A percentile compares a stretch with the other conserved stretches of the same genome.
phyloP scores from a whole-genome alignment of 768 basidiomycete genomes.

The Phylloporus arenicola region DNA sequence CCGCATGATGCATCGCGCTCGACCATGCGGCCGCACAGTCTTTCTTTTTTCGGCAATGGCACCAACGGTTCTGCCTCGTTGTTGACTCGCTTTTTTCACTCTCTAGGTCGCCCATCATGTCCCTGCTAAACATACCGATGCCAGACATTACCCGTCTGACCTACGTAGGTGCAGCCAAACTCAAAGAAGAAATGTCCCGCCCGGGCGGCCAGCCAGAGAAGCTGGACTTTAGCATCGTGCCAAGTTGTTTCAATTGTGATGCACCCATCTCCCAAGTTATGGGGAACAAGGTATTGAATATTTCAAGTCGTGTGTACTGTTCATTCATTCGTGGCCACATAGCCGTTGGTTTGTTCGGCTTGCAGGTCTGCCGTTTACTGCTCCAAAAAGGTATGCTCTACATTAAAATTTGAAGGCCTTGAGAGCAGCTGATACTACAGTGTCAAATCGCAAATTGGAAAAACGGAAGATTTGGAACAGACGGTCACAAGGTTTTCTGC shows the following conservation, averaged over 20 bases:
- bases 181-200: slow-evolving; percentile 23
- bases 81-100: neutral
- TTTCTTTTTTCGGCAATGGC: neutral
- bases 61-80: neutral
- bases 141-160: slow-evolving; percentile 27
- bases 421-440: slow-evolving; percentile 12
- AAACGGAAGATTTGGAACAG: slow-evolving; percentile 22
- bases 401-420: neutral
- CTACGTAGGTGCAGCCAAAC: slow-evolving; percentile 24
- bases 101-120: slow-evolving; percentile 11
- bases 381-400: slow-evolving; percentile 21
- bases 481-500: slow-evolving; percentile 33
- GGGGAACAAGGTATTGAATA: slow-evolving; percentile 18
- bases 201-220: slow-evolving; percentile 27
- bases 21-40: neutral
- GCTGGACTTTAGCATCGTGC: slow-evolving; percentile 22
- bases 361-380: slow-evolving; percentile 29
- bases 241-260: slow-evolving; percentile 23
- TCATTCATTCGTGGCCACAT: slow-evolving; percentile 1
- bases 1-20: neutral
- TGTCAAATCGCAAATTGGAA: slow-evolving; percentile 37
- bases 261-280: slow-evolving; percentile 2
- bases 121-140: slow-evolving; percentile 12
- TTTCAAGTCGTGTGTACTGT: neutral
- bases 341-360: slow-evolving; percentile 27